Evolutionary conservation across 148 eudicot species (phyloP).

Genomic region (Rhododendron mucronatum): DNA sequence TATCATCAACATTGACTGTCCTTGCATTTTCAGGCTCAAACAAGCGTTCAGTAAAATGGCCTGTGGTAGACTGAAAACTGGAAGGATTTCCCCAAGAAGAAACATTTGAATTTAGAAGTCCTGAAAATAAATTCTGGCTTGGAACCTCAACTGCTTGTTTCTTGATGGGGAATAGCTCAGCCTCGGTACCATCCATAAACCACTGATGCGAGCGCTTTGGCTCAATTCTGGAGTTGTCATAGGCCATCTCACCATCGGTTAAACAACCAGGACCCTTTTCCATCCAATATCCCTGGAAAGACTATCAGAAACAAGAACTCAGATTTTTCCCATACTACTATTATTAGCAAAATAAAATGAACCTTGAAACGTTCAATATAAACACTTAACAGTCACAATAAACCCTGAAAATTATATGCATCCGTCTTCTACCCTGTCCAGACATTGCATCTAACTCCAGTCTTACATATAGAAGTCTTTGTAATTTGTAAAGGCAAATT

Average conservation of each 20-base stretch:
- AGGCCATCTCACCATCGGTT: conserved; percentile 48
- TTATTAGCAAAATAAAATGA: neutral
- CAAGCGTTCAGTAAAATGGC: conserved; percentile 37
- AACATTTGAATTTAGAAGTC: conserved; percentile 33
- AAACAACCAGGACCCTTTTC: conserved; percentile 44
- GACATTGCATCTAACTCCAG: neutral
- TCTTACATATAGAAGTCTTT: neutral
- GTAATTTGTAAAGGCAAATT: neutral
- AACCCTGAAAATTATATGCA: neutral
- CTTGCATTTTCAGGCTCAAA: conserved; percentile 35
- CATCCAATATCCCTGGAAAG: conserved; percentile 58
- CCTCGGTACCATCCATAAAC: conserved; percentile 55
- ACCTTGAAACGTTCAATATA: neutral
- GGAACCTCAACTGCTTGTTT: conserved; percentile 63
- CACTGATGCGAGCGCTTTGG: conserved; percentile 71
- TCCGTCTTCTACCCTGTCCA: neutral
- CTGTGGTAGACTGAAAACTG: conserved; percentile 35
- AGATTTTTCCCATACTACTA: neutral
- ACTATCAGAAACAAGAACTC: conserved; percentile 4
- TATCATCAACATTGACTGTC: conserved; percentile 37
- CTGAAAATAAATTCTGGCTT: conserved; percentile 39
- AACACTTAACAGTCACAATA: neutral
- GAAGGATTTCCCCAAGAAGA: conserved; percentile 46
- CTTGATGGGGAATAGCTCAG: conserved; percentile 51
- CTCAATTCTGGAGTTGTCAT: conserved; percentile 48